Percentiles rank a stretch among this genome's conserved stretches.
Evolutionary conservation across 1,284 basidiomycete species (phyloP).

Genomic region (Ustilago tritici): DNA sequence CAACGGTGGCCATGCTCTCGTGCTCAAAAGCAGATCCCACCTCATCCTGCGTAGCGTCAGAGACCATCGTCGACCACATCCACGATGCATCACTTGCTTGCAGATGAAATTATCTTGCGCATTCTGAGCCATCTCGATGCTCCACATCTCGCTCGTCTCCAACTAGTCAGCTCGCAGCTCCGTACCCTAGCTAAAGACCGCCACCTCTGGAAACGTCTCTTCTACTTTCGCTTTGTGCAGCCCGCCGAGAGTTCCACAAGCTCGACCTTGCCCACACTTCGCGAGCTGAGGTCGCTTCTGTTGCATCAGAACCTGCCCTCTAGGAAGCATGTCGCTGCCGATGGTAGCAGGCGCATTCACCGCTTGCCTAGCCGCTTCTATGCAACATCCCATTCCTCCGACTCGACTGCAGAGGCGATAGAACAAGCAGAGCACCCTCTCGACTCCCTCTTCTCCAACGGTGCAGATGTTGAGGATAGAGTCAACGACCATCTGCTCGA

Average conservation of each 20-base stretch:
- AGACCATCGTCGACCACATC: background rate
- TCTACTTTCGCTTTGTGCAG: slow-evolving; percentile 34
- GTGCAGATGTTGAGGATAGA: background rate
- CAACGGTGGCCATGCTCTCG: background rate
- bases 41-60: too few relatives aligned
- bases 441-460: background rate
- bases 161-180: slow-evolving; percentile 29
- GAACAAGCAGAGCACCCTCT: slow-evolving; percentile 1
- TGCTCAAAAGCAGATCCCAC: too few relatives aligned
- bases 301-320: slow-evolving; percentile 34
- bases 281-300: slow-evolving; percentile 40
- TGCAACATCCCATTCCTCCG: background rate
- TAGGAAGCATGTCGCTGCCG: slow-evolving; percentile 18
- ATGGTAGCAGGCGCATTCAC: slow-evolving; percentile 19
- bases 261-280: slow-evolving; percentile 27
- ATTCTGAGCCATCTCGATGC: slow-evolving; percentile 39
- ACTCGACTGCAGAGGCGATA: background rate
- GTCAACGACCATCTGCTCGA: slow-evolving; percentile 27
- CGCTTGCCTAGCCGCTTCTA: slow-evolving; percentile 33
- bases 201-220: slow-evolving; percentile 48
- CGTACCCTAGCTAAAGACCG: slow-evolving; percentile 37
- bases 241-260: background rate
- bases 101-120: slow-evolving; percentile 38
- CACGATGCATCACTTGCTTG: slow-evolving; percentile 25
- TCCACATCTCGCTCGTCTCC: slow-evolving; percentile 25